Conservation (phyloP, 768 basidiomycete genomes). For the Lactarius trivialis region DNA sequence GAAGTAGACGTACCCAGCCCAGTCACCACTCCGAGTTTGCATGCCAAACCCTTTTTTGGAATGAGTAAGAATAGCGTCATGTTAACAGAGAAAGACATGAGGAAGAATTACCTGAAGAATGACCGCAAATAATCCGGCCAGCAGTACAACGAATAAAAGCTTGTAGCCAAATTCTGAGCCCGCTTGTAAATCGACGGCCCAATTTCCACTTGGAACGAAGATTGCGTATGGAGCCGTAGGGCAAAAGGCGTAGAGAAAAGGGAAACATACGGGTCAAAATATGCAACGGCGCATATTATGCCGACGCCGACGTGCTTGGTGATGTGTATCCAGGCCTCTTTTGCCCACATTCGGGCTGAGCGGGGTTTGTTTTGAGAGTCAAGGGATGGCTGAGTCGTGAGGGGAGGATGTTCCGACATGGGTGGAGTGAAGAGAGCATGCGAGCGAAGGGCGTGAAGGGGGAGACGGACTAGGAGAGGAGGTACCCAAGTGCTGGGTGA, state of each 20-base stretch:
- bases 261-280: slow-evolving; percentile 71
- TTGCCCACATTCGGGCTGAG: neutral
- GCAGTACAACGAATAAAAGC: slow-evolving; percentile 69
- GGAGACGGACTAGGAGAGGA: neutral
- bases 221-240: neutral
- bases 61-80: slow-evolving; percentile 1
- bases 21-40: slow-evolving; percentile 76
- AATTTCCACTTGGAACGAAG: slow-evolving; percentile 56
- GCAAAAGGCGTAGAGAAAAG: neutral
- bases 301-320: slow-evolving; percentile 73
- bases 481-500: slow-evolving; percentile 12
- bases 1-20: slow-evolving; percentile 53
- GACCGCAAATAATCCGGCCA: slow-evolving; percentile 77
- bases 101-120: slow-evolving; percentile 59
- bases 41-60: slow-evolving; percentile 61
- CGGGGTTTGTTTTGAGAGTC: neutral
- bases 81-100: neutral
- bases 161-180: slow-evolving; percentile 82
- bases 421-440: slow-evolving; percentile 13
- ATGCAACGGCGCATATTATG: slow-evolving; percentile 82
- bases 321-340: slow-evolving; percentile 36
- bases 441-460: neutral
- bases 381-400: slow-evolving; percentile 1
- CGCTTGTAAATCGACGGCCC: slow-evolving; percentile 86
- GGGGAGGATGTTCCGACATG: slow-evolving; percentile 10